phyloP scores from a whole-genome alignment of 305 asterid genomes.

The Fraxinus albicans region DNA sequence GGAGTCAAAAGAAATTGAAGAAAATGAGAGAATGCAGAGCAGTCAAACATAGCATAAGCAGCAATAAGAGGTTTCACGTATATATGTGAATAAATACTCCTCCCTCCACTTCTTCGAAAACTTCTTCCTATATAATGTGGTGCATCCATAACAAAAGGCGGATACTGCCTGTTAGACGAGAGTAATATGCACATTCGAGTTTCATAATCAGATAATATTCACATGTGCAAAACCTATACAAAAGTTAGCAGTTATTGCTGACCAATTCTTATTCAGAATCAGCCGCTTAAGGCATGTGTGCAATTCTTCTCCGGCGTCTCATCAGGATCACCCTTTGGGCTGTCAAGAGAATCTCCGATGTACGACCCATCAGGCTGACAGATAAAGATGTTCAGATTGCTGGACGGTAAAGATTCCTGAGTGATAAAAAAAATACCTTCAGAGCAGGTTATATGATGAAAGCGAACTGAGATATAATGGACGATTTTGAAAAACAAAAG shows the following conservation, averaged over 20 bases:
- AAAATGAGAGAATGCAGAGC: neutral
- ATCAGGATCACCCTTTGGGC: conserved; percentile 36
- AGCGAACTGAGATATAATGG: neutral
- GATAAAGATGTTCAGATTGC: conserved; percentile 47
- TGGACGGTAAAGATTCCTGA: conserved; percentile 59
- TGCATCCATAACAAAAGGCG: conserved; percentile 30
- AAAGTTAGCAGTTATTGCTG: conserved; percentile 14
- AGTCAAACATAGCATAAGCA: neutral
- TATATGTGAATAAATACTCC: neutral
- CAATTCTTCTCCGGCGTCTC: conserved; percentile 26
- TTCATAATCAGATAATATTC: conserved; percentile 25
- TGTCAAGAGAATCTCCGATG: conserved; percentile 46
- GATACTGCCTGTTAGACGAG: conserved; percentile 24
- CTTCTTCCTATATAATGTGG: conserved; percentile 17
- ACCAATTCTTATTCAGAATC: conserved; percentile 5
- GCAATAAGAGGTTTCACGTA: neutral
- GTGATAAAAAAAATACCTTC: conserved; percentile 13
- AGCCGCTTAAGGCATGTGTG: conserved; percentile 18
- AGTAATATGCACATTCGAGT: conserved; percentile 17
- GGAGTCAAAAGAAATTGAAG: neutral
- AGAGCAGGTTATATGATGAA: conserved; percentile 13
- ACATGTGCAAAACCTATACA: neutral
- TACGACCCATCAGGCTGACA: conserved; percentile 55
- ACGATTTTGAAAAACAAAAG: neutral
- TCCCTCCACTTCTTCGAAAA: conserved; percentile 6